phyloP scores from a whole-genome alignment of 495 filamentous ascomycete species.

The Talaromyces ruber region DNA sequence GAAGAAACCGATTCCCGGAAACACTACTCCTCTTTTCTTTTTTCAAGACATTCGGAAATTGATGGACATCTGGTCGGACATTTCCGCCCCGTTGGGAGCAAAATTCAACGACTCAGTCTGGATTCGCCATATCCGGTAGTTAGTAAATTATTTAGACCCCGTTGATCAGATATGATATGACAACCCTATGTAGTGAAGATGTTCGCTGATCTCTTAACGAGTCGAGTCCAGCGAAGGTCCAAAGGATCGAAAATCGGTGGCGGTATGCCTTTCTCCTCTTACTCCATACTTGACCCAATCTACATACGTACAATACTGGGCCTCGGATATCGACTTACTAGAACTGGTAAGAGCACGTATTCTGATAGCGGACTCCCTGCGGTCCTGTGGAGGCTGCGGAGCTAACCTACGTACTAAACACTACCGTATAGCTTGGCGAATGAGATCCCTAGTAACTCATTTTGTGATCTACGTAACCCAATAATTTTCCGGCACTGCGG shows the following conservation, averaged over 20 bases:
- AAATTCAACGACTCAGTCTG: neutral
- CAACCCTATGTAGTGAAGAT: neutral
- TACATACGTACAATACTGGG: neutral
- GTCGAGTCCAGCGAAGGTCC: neutral
- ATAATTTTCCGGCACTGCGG: neutral
- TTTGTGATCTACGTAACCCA: neutral
- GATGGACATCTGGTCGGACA: neutral
- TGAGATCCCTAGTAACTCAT: neutral
- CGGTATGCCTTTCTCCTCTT: neutral
- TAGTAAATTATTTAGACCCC: neutral
- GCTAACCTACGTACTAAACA: neutral
- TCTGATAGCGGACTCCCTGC: neutral
- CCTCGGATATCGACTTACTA: neutral
- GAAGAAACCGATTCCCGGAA: neutral
- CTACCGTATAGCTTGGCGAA: neutral
- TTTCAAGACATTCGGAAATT: neutral
- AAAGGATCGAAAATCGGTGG: neutral
- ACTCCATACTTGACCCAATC: neutral
- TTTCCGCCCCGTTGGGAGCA: neutral
- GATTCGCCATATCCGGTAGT: neutral
- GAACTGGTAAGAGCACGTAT: neutral
- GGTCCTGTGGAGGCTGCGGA: neutral
- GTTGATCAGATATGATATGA: neutral
- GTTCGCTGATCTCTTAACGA: neutral
- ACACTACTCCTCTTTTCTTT: neutral